These are phyloP conservation scores for Penicillium sp. DNA, from an alignment of 2,329 filamentous ascomycete genomes.

Conservation along the genomic window DNA sequence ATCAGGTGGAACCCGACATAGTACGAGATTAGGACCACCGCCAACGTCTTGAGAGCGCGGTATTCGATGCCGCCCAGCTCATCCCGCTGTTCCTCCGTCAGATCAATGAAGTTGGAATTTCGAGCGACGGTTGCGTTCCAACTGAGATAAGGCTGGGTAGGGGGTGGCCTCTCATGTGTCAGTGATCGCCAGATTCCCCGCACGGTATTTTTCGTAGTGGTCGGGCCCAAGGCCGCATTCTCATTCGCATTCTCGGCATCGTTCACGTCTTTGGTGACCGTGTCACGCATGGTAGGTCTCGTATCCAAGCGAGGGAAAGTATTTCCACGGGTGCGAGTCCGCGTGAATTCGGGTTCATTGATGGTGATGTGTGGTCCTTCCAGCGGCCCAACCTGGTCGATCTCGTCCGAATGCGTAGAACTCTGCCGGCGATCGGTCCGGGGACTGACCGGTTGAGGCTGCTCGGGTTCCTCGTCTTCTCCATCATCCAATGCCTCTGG, in stretches of 20 bases:
- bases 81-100: constrained; percentile 87
- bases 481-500: constrained; percentile 59
- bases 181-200: constrained; percentile 35
- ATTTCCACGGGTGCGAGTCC: constrained; percentile 33
- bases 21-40: constrained; percentile 72
- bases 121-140: constrained; percentile 89
- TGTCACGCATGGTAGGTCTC: constrained; percentile 33
- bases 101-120: constrained; percentile 86
- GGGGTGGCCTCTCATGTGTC: constrained; percentile 38
- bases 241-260: constrained; percentile 19
- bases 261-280: constrained; percentile 31
- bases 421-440: constrained; percentile 22
- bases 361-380: constrained; percentile 47
- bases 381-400: constrained; percentile 26
- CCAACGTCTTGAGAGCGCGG: constrained; percentile 80
- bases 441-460: constrained; percentile 22
- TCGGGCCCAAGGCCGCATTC: constrained; percentile 16
- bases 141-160: constrained; percentile 81
- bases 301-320: constrained; percentile 42
- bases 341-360: constrained; percentile 44
- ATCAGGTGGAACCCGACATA: constrained; percentile 80
- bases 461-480: constrained; percentile 35
- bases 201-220: constrained; percentile 32
- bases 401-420: constrained; percentile 19
- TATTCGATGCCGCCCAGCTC: constrained; percentile 97